Percentiles rank a stretch among this genome's conserved stretches.
phyloP scores from a whole-genome alignment of 2,329 filamentous ascomycete species.

The Aureobasidium sp. region DNA sequence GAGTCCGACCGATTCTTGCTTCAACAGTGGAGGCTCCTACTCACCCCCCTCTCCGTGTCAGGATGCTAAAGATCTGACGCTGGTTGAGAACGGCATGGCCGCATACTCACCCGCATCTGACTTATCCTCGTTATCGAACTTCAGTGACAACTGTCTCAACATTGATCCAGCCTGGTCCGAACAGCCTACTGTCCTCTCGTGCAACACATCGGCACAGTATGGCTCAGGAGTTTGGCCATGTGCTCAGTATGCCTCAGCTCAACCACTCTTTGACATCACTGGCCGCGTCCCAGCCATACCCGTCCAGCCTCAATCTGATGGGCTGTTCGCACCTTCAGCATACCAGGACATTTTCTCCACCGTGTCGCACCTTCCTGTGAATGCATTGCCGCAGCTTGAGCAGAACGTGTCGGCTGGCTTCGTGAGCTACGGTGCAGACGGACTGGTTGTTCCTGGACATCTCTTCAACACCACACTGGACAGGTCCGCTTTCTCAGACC shows the following conservation, averaged over 20 bases:
- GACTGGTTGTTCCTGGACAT: constrained; percentile 16
- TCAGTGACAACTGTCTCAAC: constrained; percentile 1
- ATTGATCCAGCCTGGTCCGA: constrained; percentile 1
- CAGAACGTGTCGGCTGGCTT: background rate
- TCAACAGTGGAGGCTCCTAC: background rate
- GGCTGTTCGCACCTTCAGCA: background rate
- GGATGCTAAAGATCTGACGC: constrained; percentile 1
- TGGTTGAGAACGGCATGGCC: background rate
- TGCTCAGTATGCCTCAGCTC: background rate
- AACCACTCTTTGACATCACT: background rate
- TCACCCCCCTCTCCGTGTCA: background rate
- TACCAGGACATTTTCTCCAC: background rate
- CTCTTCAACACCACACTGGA: constrained; percentile 15
- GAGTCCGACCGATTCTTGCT: constrained; percentile 8
- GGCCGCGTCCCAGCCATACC: background rate
- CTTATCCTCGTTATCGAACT: constrained; percentile 4
- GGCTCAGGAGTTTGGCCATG: background rate
- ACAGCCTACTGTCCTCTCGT: background rate
- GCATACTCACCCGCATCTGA: background rate
- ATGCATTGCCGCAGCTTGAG: background rate
- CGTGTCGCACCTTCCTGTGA: background rate
- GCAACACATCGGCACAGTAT: background rate
- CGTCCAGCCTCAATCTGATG: constrained; percentile 1
- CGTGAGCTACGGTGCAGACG: constrained; percentile 3
- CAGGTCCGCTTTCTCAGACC: background rate